Percentiles rank a stretch among this genome's conserved stretches.
These are phyloP conservation scores for Echeveria elegans DNA, from an alignment of 164 flowering plant species.

Conservation along the genomic window DNA sequence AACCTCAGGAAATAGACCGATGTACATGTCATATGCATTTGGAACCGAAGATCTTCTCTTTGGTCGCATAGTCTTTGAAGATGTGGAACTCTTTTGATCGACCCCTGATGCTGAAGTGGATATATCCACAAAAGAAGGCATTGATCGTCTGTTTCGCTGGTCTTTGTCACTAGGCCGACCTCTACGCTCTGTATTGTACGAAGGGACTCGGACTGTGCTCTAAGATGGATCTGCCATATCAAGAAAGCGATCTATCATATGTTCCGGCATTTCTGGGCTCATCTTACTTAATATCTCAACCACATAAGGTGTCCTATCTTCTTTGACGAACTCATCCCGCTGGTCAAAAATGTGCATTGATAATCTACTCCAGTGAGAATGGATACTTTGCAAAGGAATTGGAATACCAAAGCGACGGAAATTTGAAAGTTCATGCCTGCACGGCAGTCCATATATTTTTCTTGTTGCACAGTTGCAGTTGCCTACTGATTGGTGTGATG, in stretches of 20 bases:
- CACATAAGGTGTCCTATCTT: not conserved
- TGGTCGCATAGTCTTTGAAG: not conserved
- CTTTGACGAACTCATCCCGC: not conserved
- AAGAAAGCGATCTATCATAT: conserved; percentile 29
- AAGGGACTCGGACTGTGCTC: not conserved
- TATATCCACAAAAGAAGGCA: not conserved
- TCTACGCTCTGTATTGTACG: not conserved
- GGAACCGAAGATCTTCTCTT: not conserved
- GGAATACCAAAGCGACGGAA: not conserved
- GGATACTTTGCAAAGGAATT: not conserved
- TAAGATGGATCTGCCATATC: not conserved
- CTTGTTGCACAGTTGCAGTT: too few relatives aligned
- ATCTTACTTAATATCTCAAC: not conserved
- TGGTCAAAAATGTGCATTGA: not conserved
- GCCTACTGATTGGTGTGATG: too few relatives aligned
- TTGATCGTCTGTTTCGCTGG: not conserved
- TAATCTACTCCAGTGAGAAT: not conserved
- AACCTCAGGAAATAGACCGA: not conserved
- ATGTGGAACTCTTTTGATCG: not conserved
- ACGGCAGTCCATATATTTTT: too few relatives aligned
- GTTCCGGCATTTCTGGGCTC: conserved; percentile 14
- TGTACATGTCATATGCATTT: not conserved
- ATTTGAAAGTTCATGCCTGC: too few relatives aligned
- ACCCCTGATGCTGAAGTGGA: not conserved
- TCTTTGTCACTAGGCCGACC: not conserved